Conservation (phyloP, 1,139 yeast species). For the Yamadazyma siamensis region DNA sequence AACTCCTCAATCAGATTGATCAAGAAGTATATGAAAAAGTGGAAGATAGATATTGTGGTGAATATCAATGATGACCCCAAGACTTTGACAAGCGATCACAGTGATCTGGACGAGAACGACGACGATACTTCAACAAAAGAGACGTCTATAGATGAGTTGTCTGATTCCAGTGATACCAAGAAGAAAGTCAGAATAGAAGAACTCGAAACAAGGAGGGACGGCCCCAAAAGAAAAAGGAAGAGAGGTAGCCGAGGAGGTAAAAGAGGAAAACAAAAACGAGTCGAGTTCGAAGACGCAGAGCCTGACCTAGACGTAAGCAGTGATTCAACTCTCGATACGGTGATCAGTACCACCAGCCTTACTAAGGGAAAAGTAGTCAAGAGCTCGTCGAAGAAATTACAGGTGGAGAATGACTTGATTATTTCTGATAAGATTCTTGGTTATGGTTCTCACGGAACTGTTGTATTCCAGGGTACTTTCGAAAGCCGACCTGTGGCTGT, state of each 20-base stretch:
- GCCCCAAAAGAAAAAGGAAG: conserved; percentile 53
- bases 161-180: conserved; percentile 1
- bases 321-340: too few relatives aligned
- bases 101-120: conserved; percentile 1
- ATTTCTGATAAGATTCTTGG: conserved; percentile 79
- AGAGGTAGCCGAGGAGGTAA: conserved; percentile 87
- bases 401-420: conserved; percentile 51
- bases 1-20: not conserved
- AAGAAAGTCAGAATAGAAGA: conserved; percentile 1
- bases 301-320: conserved; percentile 7
- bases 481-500: conserved; percentile 95
- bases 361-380: conserved; percentile 18
- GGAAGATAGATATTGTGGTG: conserved; percentile 19
- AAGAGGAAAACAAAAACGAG: conserved; percentile 29
- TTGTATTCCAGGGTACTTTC: conserved; percentile 85
- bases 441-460: conserved; percentile 96
- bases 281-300: conserved; percentile 7
- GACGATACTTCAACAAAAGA: not conserved
- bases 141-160: conserved; percentile 2
- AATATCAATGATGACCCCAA: conserved; percentile 6
- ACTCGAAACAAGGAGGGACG: conserved; percentile 4
- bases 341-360: conserved; percentile 27
- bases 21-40: conserved; percentile 6
- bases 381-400: conserved; percentile 29
- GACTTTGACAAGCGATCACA: not conserved